Evolutionary conservation across 192 early-diverging fungal species (phyloP), one percentile per base, ranked within the genome.

Genomic region (Cladochytrium replicatum): DNA sequence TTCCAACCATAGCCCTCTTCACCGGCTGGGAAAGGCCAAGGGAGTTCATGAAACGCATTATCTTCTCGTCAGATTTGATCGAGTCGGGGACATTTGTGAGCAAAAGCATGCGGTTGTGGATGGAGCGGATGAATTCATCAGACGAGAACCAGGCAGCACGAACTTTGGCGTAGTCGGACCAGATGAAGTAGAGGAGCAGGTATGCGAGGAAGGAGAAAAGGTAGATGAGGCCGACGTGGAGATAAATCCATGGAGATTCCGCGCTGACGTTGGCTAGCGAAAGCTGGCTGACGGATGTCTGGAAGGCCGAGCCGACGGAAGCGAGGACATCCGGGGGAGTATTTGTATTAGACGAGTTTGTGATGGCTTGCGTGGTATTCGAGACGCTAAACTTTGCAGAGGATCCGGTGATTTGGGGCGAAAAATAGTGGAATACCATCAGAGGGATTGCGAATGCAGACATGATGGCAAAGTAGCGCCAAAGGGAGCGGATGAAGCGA

Each of bases 1-100:
- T 19, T 38, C 66, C 69, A 24, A 74, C 25, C 9, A 64, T 31
- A 15, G 52, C 41, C 46, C 62, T 55, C 34, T 44, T 22, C 22
- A 44, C 24, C 11, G 26, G 44, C 3, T 25, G 29, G 41, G 41
- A 30, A 32, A 68, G 45, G 4, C 34, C 5, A 40, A 49, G 32
- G 15, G 26, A 42, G 21, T 23, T 21, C 46, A 73, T 45, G 44
- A 53, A 73, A 23, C 42, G 28, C 4, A 15, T 41, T 23, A 74
- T 31, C 9, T 40, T 43, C 2, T 34, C 13, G 0, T 46, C 39
- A 15, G 52, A 53, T 21, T 52, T 57, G 37, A 74, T 48, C 9
- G 41, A 25, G 2, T 61, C 62, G 6, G 60, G 57, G 5, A 71
- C 26, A 37, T 71, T 50, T 0, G 68, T 71, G 21, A 74, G 17